Evolutionary conservation across 2,329 filamentous ascomycete genomes (phyloP).

Genomic region (Cercospora sojina): DNA sequence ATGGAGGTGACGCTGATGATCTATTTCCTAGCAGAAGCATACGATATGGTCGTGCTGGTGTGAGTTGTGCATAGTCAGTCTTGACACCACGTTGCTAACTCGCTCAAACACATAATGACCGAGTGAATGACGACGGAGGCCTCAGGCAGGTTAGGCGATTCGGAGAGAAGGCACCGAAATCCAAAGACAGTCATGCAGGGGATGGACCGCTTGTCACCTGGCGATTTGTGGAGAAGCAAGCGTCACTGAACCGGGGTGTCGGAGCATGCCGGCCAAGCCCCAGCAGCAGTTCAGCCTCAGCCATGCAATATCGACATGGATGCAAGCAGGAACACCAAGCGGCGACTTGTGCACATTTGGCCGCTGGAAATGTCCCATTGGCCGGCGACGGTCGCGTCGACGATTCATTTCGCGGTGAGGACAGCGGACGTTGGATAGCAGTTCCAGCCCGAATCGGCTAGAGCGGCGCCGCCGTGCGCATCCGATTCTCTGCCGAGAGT

Average conservation of each 20-base stretch:
- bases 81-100: not conserved
- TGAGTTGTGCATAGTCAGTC: not conserved
- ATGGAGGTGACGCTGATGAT: not conserved
- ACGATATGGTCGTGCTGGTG: not conserved
- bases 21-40: not conserved
- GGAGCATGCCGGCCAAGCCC: not conserved
- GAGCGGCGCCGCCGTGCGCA: not conserved
- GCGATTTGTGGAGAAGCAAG: not conserved
- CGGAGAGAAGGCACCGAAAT: not conserved
- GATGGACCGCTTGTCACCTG: not conserved
- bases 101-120: not conserved
- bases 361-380: not conserved
- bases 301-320: not conserved
- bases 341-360: not conserved
- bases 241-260: not conserved
- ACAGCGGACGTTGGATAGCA: not conserved
- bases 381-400: not conserved
- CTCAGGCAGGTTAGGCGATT: not conserved
- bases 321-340: not conserved
- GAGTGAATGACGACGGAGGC: not conserved
- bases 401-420: not conserved
- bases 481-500: slow-evolving; percentile 4
- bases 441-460: not conserved
- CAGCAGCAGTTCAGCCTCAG: not conserved
- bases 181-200: not conserved